Conservation (phyloP, 2,329 filamentous ascomycete genomes). For the Rutstroemia sp. region DNA sequence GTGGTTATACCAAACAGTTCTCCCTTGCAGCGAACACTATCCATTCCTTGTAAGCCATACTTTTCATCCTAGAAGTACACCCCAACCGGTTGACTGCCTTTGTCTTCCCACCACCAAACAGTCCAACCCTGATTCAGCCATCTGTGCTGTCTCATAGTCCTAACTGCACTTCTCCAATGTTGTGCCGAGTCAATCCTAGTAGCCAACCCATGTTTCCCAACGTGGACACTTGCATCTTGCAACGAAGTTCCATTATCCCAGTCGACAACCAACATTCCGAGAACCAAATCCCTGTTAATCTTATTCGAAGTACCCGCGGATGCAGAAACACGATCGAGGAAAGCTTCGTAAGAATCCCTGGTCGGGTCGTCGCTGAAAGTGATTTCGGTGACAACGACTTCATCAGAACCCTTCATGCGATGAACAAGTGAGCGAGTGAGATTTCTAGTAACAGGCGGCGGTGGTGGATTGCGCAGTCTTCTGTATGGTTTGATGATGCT, state of each 20-base stretch:
- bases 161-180: background rate
- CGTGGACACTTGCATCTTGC: background rate
- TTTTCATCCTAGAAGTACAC: background rate
- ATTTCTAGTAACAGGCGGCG: background rate
- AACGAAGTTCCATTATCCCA: background rate
- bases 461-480: background rate
- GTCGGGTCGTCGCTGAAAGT: background rate
- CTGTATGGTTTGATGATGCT: background rate
- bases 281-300: background rate
- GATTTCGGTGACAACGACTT: background rate
- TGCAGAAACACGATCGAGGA: background rate
- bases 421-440: background rate
- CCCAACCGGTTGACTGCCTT: background rate
- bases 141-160: background rate
- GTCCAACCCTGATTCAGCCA: background rate
- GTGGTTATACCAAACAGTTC: too few relatives aligned
- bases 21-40: too few relatives aligned
- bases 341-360: background rate
- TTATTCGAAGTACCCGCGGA: background rate
- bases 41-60: too few relatives aligned
- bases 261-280: background rate
- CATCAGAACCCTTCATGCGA: background rate
- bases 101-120: background rate
- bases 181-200: background rate
- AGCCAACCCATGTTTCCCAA: background rate